These are phyloP conservation scores for Ganoderma lucidum DNA, from an alignment of 1,284 basidiomycete genomes.

Conservation along the genomic window DNA sequence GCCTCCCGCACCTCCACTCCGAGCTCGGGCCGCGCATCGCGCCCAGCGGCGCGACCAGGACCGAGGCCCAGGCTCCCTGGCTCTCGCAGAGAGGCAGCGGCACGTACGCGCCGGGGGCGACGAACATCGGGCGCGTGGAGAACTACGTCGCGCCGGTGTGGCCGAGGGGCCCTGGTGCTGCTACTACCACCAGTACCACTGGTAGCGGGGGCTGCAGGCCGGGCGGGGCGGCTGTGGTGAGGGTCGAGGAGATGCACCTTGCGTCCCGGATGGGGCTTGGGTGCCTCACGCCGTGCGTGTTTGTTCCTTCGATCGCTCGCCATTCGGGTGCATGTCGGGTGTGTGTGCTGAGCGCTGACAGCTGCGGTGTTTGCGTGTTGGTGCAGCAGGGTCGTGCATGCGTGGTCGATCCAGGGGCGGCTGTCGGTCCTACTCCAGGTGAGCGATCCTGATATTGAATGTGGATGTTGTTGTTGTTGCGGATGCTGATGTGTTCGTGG, in stretches of 20 bases:
- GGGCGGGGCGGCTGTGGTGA: background rate
- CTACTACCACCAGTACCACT: too few species aligned
- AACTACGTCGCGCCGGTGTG: constrained; percentile 4
- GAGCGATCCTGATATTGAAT: background rate
- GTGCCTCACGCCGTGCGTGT: background rate
- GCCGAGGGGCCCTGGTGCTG: background rate
- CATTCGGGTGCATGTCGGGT: too few species aligned
- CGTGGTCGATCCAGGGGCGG: constrained; percentile 1
- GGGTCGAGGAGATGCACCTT: background rate
- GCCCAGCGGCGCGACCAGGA: background rate
- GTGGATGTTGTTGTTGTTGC: too few species aligned
- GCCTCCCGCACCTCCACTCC: background rate
- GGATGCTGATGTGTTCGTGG: background rate
- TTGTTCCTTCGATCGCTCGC: background rate
- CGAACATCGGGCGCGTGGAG: constrained; percentile 4
- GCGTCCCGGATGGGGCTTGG: background rate
- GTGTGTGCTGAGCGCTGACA: background rate
- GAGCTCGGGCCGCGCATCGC: background rate
- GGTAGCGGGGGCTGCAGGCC: background rate
- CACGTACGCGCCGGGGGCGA: background rate
- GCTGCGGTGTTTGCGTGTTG: background rate
- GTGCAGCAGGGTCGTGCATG: background rate
- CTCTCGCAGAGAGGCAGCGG: background rate
- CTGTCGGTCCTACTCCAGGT: background rate
- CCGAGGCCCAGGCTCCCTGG: background rate